Base-by-base conservation (phyloP, 305 asterid species). In the Lippia alba region DNA sequence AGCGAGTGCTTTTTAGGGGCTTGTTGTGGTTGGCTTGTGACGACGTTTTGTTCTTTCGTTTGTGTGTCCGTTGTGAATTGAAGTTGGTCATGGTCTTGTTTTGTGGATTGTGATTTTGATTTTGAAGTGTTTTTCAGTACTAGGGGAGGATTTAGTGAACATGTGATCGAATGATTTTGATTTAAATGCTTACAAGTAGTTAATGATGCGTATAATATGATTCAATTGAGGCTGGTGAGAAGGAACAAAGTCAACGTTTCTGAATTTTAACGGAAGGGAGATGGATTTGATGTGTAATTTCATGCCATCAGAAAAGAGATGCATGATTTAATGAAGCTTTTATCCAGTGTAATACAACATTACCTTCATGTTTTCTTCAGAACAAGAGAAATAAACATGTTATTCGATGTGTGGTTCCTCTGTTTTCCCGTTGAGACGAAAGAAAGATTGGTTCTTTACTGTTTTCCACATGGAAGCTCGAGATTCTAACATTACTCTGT, bases 321-420 rank as follows among this genome's bases (percentile, higher is more conserved):
- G 41, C 9, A 36, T 36, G 41, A 8, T 36, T 0, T 36, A 36
- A 8, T 8, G 9, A 36, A 36, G 5, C 41, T 36, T 36, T 4
- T 36, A 4, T 36, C 6, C 41, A 36, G 41, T 36, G 41, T 36
- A 36, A 36, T 36, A 36, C 41, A 36, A 36, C 41, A 4, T 36
- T 36, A 36, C 6, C 41, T 36, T 36, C 41, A 36, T 36, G 41
- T 36, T 36, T 36, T 36, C 41, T 36, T 36, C 41, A 4, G 9
- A 36, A 36, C 41, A 64, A 45, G 45, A 11, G 59, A 50, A 56
- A 36, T 33, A 12, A 10, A 17, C 0, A 57, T 11, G 45, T 46
- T 68, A 54, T 69, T 39, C 15, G 71, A 45, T 33, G 51, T 56
- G 30, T 15, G 33, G 15, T n/a, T 33, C 12, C 53, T n/a, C 41